Conservation (phyloP, 2,329 filamentous ascomycete genomes). For the Fusarium nodosum region DNA sequence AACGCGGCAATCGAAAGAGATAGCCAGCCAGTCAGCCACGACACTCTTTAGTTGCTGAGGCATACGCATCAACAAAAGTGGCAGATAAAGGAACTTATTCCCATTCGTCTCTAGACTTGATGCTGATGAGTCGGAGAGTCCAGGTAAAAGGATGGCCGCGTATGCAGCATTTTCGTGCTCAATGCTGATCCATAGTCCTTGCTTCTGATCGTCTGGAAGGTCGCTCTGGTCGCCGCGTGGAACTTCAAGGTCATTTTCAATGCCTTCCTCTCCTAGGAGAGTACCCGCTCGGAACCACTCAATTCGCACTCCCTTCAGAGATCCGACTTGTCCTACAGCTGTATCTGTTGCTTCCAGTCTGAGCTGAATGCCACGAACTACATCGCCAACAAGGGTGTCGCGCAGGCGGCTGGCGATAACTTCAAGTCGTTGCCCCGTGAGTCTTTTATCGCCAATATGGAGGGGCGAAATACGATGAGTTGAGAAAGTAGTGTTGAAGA, state of each 20-base stretch:
- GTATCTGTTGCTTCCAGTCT: constrained; percentile 61
- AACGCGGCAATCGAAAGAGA: constrained; percentile 69
- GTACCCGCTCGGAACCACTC: constrained; percentile 59
- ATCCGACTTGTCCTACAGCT: constrained; percentile 55
- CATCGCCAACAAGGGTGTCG: constrained; percentile 69
- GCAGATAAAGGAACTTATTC: constrained; percentile 61
- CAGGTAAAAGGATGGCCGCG: constrained; percentile 65
- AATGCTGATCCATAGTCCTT: constrained; percentile 62
- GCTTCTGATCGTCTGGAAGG: constrained; percentile 46
- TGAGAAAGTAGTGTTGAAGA: constrained; percentile 72
- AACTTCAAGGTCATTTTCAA: constrained; percentile 28
- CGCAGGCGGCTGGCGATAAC: constrained; percentile 63
- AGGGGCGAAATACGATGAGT: constrained; percentile 69
- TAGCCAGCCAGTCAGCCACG: constrained; percentile 65
- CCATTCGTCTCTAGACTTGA: constrained; percentile 5
- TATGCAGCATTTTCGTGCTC: constrained; percentile 67
- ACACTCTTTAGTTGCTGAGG: constrained; percentile 65
- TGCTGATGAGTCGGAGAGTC: constrained; percentile 33
- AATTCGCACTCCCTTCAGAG: constrained; percentile 63
- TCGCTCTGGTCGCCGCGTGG: constrained; percentile 34
- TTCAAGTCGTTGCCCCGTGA: constrained; percentile 58
- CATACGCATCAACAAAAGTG: constrained; percentile 69
- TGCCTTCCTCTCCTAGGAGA: constrained; percentile 51
- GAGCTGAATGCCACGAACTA: constrained; percentile 71
- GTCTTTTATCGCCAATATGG: constrained; percentile 59